Conservation (phyloP, 1,284 basidiomycete genomes). For the Cystobasidiaceae sp. region DNA sequence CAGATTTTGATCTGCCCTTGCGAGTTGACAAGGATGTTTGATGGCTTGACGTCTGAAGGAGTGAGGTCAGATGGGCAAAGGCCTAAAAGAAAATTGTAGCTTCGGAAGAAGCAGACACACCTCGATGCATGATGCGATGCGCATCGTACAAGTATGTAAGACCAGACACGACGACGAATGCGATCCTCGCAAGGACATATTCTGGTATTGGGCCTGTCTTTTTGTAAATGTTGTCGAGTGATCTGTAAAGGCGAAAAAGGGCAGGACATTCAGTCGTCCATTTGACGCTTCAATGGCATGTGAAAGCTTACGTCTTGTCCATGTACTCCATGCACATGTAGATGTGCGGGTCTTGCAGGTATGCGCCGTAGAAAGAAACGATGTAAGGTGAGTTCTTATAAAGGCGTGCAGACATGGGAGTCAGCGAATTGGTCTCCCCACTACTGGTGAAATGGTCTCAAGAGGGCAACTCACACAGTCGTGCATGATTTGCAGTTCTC, state of each 20-base stretch:
- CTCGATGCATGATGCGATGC: slow-evolving; percentile 98
- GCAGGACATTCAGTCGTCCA: neutral
- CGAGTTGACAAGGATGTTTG: slow-evolving; percentile 92
- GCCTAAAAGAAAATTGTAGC: neutral
- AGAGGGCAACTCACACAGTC: slow-evolving; percentile 61
- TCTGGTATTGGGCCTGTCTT: slow-evolving; percentile 84
- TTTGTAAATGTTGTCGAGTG: slow-evolving; percentile 85
- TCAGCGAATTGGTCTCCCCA: no score
- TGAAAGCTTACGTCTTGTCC: slow-evolving; percentile 59
- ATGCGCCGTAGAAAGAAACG: slow-evolving; percentile 94
- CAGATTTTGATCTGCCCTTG: slow-evolving; percentile 95
- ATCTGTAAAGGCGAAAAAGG: slow-evolving; percentile 44
- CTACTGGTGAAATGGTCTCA: no score
- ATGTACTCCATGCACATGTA: slow-evolving; percentile 98
- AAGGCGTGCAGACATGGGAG: no score
- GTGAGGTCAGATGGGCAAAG: neutral
- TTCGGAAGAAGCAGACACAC: slow-evolving; percentile 52
- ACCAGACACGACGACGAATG: slow-evolving; percentile 85
- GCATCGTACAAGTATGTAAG: slow-evolving; percentile 97
- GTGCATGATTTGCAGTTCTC: slow-evolving; percentile 97
- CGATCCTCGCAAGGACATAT: slow-evolving; percentile 82
- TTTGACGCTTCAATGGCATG: neutral
- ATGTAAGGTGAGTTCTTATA: slow-evolving; percentile 74
- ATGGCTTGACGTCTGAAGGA: slow-evolving; percentile 72
- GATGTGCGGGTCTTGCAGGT: slow-evolving; percentile 91